Conservation (phyloP, 768 basidiomycete genomes). For the Vararia minispora region DNA sequence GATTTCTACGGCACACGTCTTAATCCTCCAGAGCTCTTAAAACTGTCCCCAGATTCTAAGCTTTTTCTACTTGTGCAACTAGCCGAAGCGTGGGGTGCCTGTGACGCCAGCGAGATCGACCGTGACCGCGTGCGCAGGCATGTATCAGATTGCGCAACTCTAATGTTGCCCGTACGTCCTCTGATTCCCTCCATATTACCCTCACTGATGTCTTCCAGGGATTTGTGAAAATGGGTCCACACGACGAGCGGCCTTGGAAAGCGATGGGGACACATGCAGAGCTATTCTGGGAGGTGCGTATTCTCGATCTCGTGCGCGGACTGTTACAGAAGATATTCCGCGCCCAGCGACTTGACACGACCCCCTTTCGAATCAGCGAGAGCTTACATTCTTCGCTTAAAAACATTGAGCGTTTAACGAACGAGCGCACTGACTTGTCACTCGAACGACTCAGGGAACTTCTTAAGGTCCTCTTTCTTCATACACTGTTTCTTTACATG, state of each 20-base stretch:
- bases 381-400: too few relatives aligned
- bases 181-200: background rate
- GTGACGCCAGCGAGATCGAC: slow-evolving; percentile 23
- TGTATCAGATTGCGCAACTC: slow-evolving; percentile 38
- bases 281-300: slow-evolving; percentile 29
- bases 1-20: slow-evolving; percentile 36
- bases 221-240: slow-evolving; percentile 21
- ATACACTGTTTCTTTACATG: too few relatives aligned
- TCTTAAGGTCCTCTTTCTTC: too few relatives aligned
- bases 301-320: slow-evolving; percentile 3
- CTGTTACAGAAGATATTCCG: slow-evolving; percentile 3
- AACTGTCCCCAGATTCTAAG: slow-evolving; percentile 31
- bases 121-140: slow-evolving; percentile 30
- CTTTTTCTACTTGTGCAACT: slow-evolving; percentile 34
- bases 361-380: background rate
- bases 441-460: too few relatives aligned
- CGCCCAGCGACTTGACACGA: too few relatives aligned
- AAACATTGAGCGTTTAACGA: too few relatives aligned
- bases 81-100: slow-evolving; percentile 31
- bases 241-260: slow-evolving; percentile 21
- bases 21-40: slow-evolving; percentile 36
- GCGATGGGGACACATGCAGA: slow-evolving; percentile 33
- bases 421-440: too few relatives aligned
- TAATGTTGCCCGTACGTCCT: slow-evolving; percentile 34
- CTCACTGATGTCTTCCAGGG: slow-evolving; percentile 15